Conservation (phyloP, 2,329 filamentous ascomycete species). For the Stachybotrys chlorohalonatus region DNA sequence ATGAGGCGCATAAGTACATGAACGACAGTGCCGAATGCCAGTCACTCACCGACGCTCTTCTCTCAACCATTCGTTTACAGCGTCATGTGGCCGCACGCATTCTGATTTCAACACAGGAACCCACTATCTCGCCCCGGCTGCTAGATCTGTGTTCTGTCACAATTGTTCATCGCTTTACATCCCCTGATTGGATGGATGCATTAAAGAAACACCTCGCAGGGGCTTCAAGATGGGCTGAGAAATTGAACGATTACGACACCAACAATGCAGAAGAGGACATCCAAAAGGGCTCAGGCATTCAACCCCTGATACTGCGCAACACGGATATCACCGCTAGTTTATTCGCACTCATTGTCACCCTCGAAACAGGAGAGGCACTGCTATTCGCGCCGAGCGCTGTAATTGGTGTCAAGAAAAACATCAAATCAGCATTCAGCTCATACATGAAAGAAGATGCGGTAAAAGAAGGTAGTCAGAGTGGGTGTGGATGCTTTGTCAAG, state of each 20-base stretch:
- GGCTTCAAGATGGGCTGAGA: conserved; percentile 3
- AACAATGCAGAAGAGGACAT: neutral
- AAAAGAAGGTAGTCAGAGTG: neutral
- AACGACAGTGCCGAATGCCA: conserved; percentile 41
- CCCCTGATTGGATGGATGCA: conserved; percentile 50
- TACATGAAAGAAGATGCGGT: neutral
- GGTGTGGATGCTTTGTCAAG: neutral
- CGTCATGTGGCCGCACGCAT: conserved; percentile 59
- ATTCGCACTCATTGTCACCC: conserved; percentile 31
- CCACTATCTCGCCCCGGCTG: conserved; percentile 57
- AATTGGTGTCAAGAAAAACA: conserved; percentile 9
- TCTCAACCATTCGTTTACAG: conserved; percentile 59
- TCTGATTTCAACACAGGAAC: conserved; percentile 70
- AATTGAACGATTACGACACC: neutral
- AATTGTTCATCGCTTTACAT: conserved; percentile 65
- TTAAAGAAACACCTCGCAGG: conserved; percentile 35
- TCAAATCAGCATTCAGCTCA: neutral
- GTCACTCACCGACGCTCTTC: conserved; percentile 51
- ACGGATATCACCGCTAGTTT: conserved; percentile 15
- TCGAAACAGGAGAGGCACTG: conserved; percentile 35
- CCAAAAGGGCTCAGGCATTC: neutral
- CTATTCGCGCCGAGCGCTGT: conserved; percentile 37
- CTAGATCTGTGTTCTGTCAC: conserved; percentile 65
- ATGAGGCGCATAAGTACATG: conserved; percentile 76
- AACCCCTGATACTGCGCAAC: neutral